Base-by-base conservation (phyloP, 2,329 filamentous ascomycete species). In the Fusarium pseudonygamai region DNA sequence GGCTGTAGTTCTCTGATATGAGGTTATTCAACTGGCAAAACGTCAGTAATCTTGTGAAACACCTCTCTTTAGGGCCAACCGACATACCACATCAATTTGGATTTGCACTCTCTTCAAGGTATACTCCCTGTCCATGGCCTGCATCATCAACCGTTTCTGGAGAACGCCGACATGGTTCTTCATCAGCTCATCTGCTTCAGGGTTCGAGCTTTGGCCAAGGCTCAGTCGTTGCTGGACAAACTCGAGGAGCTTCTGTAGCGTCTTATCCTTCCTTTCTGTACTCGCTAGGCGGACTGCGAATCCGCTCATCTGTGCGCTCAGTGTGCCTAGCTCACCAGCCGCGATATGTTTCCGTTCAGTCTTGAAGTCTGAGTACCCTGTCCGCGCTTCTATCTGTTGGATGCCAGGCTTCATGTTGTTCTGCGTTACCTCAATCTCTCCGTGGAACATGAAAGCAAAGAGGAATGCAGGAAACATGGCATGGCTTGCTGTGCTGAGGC, bases 31-130 rank as follows among this genome's bases (percentile, higher is more conserved):
- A 77, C 78, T 83, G 34, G 32, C n/a, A 9, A 13, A 11, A 65
- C 60, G 64, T 75, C 43, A 74, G 63, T 61, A 22, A 50, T 13
- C 26, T 18, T 24, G 18, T 36, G 32, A 36, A 30, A 8, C 30
- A 5, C 5, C 20, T 30, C n/a, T 14, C n/a, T 14, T 26, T 20
- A 39, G 11, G 20, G 20, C 30, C 18, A 26, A 78, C 80, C 15
- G 28, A 78, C 80, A 66, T 76, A 82, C 81, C n/a, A 79, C 82
- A 53, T 79, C 77, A 42, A 83, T 83, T 45, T 84, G 83, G n/a
- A 84, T 78, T 28, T 83, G 78, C 2, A 82, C 79, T 18, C 83
- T 79, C 67, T 82, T 82, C 60, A 80, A 60, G 3, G 77, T 80
- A 43, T 81, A 84, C 4, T 80, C 77, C 32, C 78, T 80, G 60